Evolutionary conservation across 1,284 basidiomycete genomes (phyloP), one percentile per base, ranked within the genome.

Genomic region (Meripilus lineatus): DNA sequence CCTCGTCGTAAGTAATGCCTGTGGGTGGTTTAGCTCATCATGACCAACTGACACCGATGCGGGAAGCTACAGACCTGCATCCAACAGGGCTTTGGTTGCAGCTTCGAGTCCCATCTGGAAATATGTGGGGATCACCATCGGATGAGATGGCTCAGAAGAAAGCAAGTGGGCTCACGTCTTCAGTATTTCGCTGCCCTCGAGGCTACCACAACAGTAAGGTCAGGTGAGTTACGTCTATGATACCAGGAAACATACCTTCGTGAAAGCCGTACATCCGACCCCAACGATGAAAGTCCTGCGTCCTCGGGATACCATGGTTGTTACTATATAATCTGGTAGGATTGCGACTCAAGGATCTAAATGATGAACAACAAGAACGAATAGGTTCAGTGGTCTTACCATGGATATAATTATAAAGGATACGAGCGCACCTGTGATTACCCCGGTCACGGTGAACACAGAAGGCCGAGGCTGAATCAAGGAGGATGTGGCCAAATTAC

Each of bases 1-100:
- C 64, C 1, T 67, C 66, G 57, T 93, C 90, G 56, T 93, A 93
- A 8, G 80, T 91, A 46, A 93, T 76, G 24, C 84, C 83, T 84
- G 45, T 4, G 35, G 21, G 14, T 10, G 34, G 5, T 17, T 18
- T 33, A 14, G 13, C 14, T 13, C 34, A 35, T 4, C 5, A 24
- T 44, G 18, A 11, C 38, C 11, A 5, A 10, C 11, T 21, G 18
- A 8, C 13, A 32, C 22, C 17, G n/a, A n/a, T n/a, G n/a, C 5
- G 22, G 22, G 35, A 38, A 21, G 15, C 17, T 39, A 50, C 64
- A 40, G 46, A 74, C 89, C 89, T 53, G 90, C 88, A 58, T 93
- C 90, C 20, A 92, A 75, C 17, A 93, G 71, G 0, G 89, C 89
- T 57, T 93, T 92, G 2, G 87, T 89, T 1, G 83, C 78, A 5